These are phyloP conservation scores for Cunninghamia lanceolata DNA, from an alignment of 75 land plant species.

Conservation along the genomic window DNA sequence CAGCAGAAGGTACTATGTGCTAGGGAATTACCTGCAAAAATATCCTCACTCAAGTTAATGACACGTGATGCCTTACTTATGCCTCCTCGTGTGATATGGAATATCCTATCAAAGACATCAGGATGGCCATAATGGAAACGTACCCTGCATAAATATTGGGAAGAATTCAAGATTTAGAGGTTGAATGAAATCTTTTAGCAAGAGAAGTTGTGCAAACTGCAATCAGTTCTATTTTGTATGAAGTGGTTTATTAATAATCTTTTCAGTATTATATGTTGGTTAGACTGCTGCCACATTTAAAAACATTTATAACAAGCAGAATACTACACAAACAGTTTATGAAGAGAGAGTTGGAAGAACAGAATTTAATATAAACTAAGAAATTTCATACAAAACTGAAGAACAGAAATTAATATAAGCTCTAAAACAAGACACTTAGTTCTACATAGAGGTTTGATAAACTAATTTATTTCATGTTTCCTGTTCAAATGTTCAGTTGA, in stretches of 20 bases:
- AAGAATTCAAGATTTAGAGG: conserved; percentile 2
- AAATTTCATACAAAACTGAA: not conserved
- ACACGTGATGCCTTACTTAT: conserved; percentile 90
- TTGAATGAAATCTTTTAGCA: conserved; percentile 4
- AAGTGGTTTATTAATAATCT: not conserved
- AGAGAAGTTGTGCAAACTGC: not conserved
- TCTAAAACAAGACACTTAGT: too few species aligned
- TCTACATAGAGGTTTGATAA: not conserved
- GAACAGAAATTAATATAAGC: too few species aligned
- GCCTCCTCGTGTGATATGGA: conserved; percentile 92
- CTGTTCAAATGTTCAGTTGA: not conserved
- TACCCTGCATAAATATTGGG: conserved; percentile 41
- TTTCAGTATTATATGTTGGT: not conserved
- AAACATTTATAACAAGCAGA: not conserved
- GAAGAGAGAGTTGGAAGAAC: not conserved
- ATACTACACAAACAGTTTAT: not conserved
- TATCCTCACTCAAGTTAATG: conserved; percentile 91
- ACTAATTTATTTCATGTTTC: not conserved
- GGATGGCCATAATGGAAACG: conserved; percentile 98
- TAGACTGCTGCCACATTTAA: not conserved
- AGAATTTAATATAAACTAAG: not conserved
- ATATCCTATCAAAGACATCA: conserved; percentile 93
- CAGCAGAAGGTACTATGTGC: not conserved
- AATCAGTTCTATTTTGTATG: not conserved
- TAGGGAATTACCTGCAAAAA: conserved; percentile 75